These are phyloP conservation scores for Boletus sp. DNA, from an alignment of 768 basidiomycete species.

Conservation along the genomic window DNA sequence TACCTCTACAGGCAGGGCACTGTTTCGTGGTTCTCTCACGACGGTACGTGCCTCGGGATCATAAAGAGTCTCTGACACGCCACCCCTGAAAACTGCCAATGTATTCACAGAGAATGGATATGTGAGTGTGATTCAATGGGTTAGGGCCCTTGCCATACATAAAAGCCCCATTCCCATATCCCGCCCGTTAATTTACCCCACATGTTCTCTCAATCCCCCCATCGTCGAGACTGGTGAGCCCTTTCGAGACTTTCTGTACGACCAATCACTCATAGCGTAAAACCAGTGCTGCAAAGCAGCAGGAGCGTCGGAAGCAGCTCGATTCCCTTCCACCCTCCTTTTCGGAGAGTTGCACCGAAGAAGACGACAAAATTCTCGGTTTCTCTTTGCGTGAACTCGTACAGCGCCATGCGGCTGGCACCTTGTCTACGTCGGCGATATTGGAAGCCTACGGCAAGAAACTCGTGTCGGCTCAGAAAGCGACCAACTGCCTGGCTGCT, in stretches of 20 bases:
- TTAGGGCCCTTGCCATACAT: neutral
- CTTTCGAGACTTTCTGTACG: neutral
- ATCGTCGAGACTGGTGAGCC: conserved; percentile 31
- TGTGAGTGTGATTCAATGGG: neutral
- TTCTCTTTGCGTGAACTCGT: conserved; percentile 38
- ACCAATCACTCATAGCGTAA: neutral
- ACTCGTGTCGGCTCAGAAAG: conserved; percentile 36
- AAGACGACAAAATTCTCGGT: conserved; percentile 35
- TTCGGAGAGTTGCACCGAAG: conserved; percentile 29
- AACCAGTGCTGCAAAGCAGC: conserved; percentile 35
- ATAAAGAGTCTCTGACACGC: neutral
- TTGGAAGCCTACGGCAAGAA: conserved; percentile 41
- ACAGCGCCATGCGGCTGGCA: conserved; percentile 26
- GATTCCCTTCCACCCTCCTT: conserved; percentile 30
- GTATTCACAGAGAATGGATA: neutral
- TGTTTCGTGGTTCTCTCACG: conserved; percentile 11
- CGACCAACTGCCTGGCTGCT: conserved; percentile 51
- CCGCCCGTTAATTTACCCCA: neutral
- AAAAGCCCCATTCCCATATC: neutral
- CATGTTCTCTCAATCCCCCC: conserved; percentile 27
- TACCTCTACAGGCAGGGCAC: neutral
- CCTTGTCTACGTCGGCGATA: conserved; percentile 30
- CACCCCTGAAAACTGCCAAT: neutral
- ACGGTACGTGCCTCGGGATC: neutral
- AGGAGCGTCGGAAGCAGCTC: conserved; percentile 29